A percentile compares a stretch with the other conserved stretches of the same genome.
Conservation (phyloP, 139 green algal genomes). For the Volvox reticuliferus region DNA sequence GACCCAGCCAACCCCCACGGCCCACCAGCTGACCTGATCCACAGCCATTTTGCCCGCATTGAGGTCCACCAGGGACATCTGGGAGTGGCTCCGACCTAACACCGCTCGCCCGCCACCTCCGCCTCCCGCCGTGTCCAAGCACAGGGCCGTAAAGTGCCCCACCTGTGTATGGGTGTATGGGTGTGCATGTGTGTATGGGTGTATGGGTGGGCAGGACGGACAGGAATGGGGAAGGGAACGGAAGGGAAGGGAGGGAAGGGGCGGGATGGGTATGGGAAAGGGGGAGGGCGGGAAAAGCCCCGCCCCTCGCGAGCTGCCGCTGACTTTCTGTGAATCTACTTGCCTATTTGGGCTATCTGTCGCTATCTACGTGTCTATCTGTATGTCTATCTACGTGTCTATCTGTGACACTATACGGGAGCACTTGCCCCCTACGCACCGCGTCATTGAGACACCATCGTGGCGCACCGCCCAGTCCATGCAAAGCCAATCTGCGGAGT, state of each 20-base stretch:
- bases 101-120: not conserved
- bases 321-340: no score
- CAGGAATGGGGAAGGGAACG: no score
- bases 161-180: not conserved
- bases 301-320: no score
- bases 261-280: no score
- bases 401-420: no score
- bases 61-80: slow-evolving; percentile 38
- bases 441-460: not conserved
- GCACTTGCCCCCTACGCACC: not conserved
- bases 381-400: no score
- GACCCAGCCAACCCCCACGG: not conserved
- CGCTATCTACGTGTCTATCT: no score
- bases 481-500: not conserved
- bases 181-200: not conserved
- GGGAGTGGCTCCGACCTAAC: slow-evolving; percentile 15
- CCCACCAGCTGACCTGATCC: slow-evolving; percentile 36
- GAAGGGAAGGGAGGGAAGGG: no score
- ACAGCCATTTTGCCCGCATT: slow-evolving; percentile 10
- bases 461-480: slow-evolving; percentile 13
- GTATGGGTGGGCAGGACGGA: no score
- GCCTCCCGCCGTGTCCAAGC: not conserved
- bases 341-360: no score
- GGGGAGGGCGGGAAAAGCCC: no score
- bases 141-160: slow-evolving; percentile 11